Conservation (phyloP, 2,329 filamentous ascomycete genomes). For the Trichoderma semiorbis region DNA sequence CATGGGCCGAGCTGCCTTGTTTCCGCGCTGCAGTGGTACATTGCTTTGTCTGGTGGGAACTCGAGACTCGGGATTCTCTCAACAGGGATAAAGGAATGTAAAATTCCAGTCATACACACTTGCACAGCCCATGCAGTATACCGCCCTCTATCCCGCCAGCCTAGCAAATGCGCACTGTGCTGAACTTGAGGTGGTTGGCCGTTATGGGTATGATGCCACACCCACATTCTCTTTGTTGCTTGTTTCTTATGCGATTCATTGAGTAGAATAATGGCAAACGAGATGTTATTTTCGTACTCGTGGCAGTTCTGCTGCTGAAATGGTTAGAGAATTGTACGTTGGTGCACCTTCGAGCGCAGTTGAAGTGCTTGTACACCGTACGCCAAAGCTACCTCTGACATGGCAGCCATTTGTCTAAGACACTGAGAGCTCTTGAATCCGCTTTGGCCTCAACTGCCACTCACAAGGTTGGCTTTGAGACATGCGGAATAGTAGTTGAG, state of each 20-base stretch:
- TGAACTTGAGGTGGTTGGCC: too few species aligned
- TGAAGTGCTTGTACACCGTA: background rate
- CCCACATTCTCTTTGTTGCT: background rate
- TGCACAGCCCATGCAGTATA: background rate
- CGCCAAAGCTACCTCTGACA: background rate
- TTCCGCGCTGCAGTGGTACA: background rate
- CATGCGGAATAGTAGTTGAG: background rate
- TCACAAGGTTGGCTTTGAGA: background rate
- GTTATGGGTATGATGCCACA: background rate
- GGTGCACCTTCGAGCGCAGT: too few species aligned
- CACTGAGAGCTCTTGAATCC: background rate
- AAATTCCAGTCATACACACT: background rate
- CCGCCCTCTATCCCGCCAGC: background rate
- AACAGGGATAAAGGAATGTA: background rate
- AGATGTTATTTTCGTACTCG: background rate
- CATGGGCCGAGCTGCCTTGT: background rate
- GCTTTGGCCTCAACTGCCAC: background rate
- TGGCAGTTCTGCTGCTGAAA: background rate
- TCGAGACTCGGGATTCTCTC: background rate
- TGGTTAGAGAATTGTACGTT: background rate
- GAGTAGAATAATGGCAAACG: background rate
- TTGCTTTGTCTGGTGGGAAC: background rate
- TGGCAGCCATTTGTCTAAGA: background rate
- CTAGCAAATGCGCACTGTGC: constrained; percentile 7
- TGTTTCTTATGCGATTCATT: background rate